Evolutionary conservation across 129 eudicot species (phyloP).

Genomic region (Heracleum sosnowskyi): DNA sequence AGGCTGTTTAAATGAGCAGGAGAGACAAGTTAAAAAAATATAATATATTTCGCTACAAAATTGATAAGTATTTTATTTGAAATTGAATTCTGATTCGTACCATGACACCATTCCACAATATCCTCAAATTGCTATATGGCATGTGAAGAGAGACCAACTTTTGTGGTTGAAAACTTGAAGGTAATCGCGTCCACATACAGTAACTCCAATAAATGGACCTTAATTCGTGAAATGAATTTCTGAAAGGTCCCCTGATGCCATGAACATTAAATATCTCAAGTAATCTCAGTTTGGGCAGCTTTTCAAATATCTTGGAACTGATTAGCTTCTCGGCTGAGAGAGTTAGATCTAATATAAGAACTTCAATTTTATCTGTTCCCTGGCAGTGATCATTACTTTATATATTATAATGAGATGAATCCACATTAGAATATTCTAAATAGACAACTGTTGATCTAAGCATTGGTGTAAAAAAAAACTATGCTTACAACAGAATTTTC

Average conservation of each 20-base stretch:
- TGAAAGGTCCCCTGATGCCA: not conserved
- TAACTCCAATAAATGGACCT: not conserved
- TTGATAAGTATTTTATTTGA: no score
- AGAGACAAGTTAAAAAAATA: no score
- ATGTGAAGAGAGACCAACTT: not conserved
- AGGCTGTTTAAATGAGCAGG: not conserved
- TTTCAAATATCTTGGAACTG: not conserved
- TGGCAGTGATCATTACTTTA: not conserved
- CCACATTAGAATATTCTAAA: not conserved
- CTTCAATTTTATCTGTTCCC: not conserved
- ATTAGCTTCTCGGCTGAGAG: not conserved
- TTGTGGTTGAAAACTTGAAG: not conserved
- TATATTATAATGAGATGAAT: not conserved
- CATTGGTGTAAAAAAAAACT: no score
- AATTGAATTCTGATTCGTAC: not conserved
- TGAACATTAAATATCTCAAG: not conserved
- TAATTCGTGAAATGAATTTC: not conserved
- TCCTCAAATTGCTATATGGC: not conserved
- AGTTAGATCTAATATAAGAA: not conserved
- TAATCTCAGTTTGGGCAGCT: not conserved
- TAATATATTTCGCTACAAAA: no score
- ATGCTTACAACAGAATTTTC: no score
- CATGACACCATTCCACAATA: not conserved
- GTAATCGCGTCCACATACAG: not conserved
- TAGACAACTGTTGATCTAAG: not conserved